phyloP scores from a whole-genome alignment of 306 rosid genomes.

The Geum urbanum region DNA sequence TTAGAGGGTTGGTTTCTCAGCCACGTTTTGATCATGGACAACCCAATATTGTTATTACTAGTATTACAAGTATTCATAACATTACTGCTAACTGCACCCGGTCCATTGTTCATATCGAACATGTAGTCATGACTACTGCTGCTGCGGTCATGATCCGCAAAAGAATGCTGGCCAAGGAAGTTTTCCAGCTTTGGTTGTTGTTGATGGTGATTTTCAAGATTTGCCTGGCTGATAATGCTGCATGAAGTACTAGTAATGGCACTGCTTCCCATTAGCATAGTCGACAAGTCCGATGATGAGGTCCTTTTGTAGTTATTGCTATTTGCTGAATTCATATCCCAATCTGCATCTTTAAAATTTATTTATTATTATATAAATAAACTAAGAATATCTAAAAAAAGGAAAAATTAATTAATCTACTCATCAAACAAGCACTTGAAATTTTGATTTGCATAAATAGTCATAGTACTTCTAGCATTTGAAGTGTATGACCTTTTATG shows the following conservation, averaged over 20 bases:
- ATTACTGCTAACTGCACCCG: slow-evolving; percentile 7
- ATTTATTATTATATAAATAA: background rate
- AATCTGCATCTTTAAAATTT: slow-evolving; percentile 40
- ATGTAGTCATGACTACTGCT: slow-evolving; percentile 32
- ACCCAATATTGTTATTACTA: slow-evolving; percentile 48
- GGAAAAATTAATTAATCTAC: too few species aligned
- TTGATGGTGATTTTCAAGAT: slow-evolving; percentile 38
- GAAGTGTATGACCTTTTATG: too few species aligned
- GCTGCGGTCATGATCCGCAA: slow-evolving; percentile 34
- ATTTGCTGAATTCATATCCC: slow-evolving; percentile 49
- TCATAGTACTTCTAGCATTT: too few species aligned
- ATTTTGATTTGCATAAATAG: too few species aligned
- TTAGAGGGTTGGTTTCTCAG: slow-evolving; percentile 55
- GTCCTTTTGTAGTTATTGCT: slow-evolving; percentile 31
- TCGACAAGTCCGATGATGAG: slow-evolving; percentile 32
- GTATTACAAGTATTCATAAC: background rate
- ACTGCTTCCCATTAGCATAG: slow-evolving; percentile 35
- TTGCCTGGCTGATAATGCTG: slow-evolving; percentile 28
- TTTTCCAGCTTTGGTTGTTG: slow-evolving; percentile 76
- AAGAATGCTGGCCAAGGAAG: slow-evolving; percentile 75
- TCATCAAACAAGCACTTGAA: too few species aligned
- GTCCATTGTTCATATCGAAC: slow-evolving; percentile 20
- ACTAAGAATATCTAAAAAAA: too few species aligned
- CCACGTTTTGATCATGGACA: slow-evolving; percentile 91
- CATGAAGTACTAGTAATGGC: slow-evolving; percentile 23